These are phyloP conservation scores for Syncephalis fuscata DNA, from an alignment of 371 early-diverging fungal genomes.

Conservation along the genomic window DNA sequence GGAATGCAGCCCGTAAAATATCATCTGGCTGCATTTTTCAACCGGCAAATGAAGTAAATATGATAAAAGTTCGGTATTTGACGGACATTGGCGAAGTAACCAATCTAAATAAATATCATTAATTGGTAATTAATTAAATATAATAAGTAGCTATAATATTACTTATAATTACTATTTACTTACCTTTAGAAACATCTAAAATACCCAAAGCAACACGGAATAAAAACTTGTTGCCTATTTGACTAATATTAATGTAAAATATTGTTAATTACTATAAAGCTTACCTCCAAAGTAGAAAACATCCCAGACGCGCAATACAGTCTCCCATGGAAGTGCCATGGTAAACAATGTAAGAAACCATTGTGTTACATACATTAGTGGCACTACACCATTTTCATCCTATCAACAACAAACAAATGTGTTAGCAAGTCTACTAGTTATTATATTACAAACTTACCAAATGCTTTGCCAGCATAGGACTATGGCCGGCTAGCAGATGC, in stretches of 20 bases:
- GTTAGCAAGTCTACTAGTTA: no score
- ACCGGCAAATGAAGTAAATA: conserved; percentile 74
- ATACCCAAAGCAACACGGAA: conserved; percentile 76
- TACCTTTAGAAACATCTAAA: conserved; percentile 41
- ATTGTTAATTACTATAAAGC: no score
- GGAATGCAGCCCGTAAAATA: conserved; percentile 46
- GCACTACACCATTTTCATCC: no score
- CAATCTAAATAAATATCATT: conserved; percentile 16
- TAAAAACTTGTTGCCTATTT: conserved; percentile 55
- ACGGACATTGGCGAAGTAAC: conserved; percentile 55
- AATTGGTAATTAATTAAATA: background rate
- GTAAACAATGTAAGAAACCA: conserved; percentile 95
- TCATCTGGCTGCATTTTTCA: conserved; percentile 42
- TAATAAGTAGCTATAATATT: background rate
- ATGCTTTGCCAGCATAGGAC: no score
- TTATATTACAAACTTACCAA: no score
- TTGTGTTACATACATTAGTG: conserved; percentile 84
- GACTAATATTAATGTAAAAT: background rate
- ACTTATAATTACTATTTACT: background rate
- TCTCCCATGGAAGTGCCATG: conserved; percentile 73
- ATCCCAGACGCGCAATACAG: conserved; percentile 84
- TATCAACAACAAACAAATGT: no score
- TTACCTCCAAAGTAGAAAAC: conserved; percentile 66
- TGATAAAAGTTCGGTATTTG: conserved; percentile 50
- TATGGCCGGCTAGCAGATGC: conserved; percentile 53